Evolutionary conservation across 495 filamentous ascomycete species (phyloP), one percentile per base, ranked within the genome.

Genomic region (Trichoderma gamsii): DNA sequence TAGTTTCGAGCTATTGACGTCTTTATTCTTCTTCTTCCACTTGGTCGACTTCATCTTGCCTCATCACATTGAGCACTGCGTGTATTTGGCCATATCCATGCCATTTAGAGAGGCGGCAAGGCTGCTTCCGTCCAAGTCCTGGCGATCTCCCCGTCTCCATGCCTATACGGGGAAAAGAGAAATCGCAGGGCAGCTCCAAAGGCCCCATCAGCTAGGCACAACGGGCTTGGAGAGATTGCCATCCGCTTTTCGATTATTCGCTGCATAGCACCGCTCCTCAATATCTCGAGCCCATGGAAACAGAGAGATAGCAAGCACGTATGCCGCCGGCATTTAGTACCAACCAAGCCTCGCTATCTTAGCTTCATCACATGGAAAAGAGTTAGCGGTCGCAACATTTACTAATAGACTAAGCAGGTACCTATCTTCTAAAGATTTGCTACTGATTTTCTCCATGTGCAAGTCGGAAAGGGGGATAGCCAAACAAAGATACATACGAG

Each of bases 111-210:
- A 11, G 18, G 18, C 8, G 49, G 9, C n/a, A 21, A 52, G 49
- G 49, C 49, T 52, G 49, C 49, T 52, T 52, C 8, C 49, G 49
- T 52, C 49, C 49, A 52, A 52, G 25, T 52, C n/a, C 18, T 21
- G n/a, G 21, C 21, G 49, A n/a, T 52, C 18, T 23, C 18, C 49
- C 18, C 2, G n/a, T 11, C 49, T 52, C 49, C 49, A 52, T 52
- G 49, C 46, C 16, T 16, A 12, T 13, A 49, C 44, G 44, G 35
- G 35, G 35, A 38, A 5, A 38, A 4, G 35, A 7, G 5, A 38
- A 6, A 38, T 38, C 35, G 8, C 35, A 38, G 8, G 8, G 35
- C 35, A 38, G 35, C 8, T 38, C 35, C 4, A 4, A 29, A 29
- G 29, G 29, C 29, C 29, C 29, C 29, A 29, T 29, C 29, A 29